Percentiles rank a stretch among this genome's conserved stretches.
These are phyloP conservation scores for Clavispora vitiphila DNA, from an alignment of 805 yeast genomes.

Conservation along the genomic window DNA sequence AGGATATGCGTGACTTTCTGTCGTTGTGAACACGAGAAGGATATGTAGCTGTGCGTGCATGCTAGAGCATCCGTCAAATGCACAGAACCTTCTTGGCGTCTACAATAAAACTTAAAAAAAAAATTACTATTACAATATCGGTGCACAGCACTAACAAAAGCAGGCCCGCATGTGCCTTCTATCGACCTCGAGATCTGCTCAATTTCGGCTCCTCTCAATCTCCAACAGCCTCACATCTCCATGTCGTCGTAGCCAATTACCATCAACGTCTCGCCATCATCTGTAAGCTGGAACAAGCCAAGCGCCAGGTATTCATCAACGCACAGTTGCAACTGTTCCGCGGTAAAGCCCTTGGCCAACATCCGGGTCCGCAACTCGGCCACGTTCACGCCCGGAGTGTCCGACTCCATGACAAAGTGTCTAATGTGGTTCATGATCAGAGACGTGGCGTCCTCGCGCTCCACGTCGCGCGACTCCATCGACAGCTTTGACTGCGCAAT, in stretches of 20 bases:
- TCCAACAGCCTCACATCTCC: constrained; percentile 18
- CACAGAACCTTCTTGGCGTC: not conserved
- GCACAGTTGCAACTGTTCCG: constrained; percentile 71
- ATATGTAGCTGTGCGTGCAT: too few relatives aligned
- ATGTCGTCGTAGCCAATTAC: constrained; percentile 35
- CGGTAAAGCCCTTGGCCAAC: constrained; percentile 78
- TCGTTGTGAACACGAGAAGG: too few relatives aligned
- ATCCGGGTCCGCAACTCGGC: constrained; percentile 55
- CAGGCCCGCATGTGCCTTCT: not conserved
- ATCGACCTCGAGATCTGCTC: too few relatives aligned
- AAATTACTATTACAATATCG: not conserved
- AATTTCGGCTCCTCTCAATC: too few relatives aligned
- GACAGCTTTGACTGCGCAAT: constrained; percentile 84
- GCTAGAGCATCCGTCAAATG: not conserved
- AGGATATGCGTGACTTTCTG: too few relatives aligned
- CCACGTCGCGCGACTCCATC: constrained; percentile 51
- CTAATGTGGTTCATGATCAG: constrained; percentile 45
- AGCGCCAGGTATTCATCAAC: constrained; percentile 66
- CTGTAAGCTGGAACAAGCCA: constrained; percentile 72
- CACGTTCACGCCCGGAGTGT: constrained; percentile 24
- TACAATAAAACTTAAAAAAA: not conserved
- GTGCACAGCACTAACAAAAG: not conserved
- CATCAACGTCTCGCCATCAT: constrained; percentile 62
- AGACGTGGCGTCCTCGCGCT: constrained; percentile 54
- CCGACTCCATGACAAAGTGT: constrained; percentile 47